A percentile compares a stretch with the other conserved stretches of the same genome.
These are phyloP conservation scores for Ascochyta rabiei DNA, from an alignment of 2,329 filamentous ascomycete species.

Conservation along the genomic window DNA sequence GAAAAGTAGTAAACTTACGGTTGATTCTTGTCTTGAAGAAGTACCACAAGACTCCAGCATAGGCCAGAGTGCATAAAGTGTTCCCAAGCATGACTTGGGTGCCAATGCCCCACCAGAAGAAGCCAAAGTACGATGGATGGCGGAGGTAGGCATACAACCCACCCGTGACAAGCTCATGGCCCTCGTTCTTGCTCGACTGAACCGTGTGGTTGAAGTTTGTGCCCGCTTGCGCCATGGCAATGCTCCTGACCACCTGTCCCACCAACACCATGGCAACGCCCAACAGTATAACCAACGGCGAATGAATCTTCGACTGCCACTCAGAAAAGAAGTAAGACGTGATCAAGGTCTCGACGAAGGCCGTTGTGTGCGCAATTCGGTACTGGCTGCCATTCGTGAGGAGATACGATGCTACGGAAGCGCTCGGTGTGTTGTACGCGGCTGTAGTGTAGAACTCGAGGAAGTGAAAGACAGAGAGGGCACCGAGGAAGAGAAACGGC, in stretches of 20 bases:
- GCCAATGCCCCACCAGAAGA: slow-evolving; percentile 98
- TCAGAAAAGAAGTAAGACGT: slow-evolving; percentile 62
- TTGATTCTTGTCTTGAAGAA: slow-evolving; percentile 80
- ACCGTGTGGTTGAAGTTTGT: slow-evolving; percentile 89
- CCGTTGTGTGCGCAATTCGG: slow-evolving; percentile 78
- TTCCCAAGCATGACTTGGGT: slow-evolving; percentile 93
- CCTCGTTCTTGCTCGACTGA: slow-evolving; percentile 69
- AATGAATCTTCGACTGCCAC: slow-evolving; percentile 53
- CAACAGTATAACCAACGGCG: slow-evolving; percentile 47
- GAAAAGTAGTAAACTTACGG: slow-evolving; percentile 52
- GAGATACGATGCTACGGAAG: slow-evolving; percentile 77
- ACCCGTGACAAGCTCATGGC: slow-evolving; percentile 80
- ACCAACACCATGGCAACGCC: slow-evolving; percentile 69
- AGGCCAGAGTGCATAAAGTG: slow-evolving; percentile 74
- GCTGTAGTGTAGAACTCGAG: slow-evolving; percentile 95
- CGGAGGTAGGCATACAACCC: slow-evolving; percentile 79
- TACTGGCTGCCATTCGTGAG: slow-evolving; percentile 86
- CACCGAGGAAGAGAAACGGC: slow-evolving; percentile 66
- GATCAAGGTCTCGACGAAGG: slow-evolving; percentile 73
- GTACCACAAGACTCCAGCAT: slow-evolving; percentile 76
- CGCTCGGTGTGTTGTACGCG: slow-evolving; percentile 76
- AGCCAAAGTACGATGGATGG: slow-evolving; percentile 96
- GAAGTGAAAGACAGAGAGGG: slow-evolving; percentile 86
- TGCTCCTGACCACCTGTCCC: slow-evolving; percentile 77
- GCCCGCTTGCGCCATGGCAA: slow-evolving; percentile 88